Base-by-base conservation (phyloP, 345 rosid species). In the Camelina neglecta region DNA sequence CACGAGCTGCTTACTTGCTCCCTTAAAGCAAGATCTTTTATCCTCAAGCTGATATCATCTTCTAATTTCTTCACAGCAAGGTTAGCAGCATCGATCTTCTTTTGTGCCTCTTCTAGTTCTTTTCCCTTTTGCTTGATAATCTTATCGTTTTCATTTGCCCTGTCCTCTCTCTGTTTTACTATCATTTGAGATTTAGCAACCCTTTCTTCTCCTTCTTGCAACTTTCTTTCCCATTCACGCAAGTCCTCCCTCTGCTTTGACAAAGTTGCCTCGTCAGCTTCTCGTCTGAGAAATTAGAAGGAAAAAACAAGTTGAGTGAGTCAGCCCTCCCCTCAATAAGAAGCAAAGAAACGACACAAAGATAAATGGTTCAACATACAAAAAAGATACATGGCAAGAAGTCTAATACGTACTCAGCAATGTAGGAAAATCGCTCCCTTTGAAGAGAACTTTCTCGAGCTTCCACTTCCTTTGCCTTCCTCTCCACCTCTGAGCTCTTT, bases 241-340 rank as follows among this genome's bases (percentile, higher is more conserved):
- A 92, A 83, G 78, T 95, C 97, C 65, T 95, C 99, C 81, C 97
- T 85, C 84, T 92, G 99, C 85, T 89, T 85, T 51, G 91, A 85
- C 42, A 95, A 84, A 65, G 80, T 69, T 24, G 69, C 74, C 71
- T 92, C 96, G 21, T 87, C 89, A 23, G 86, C 80, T 64, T 90
- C 97, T 77, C 89, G 88, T 84, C 99, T 95, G 86, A 79, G 38
- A 8, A 21, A 24, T 10, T 9, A n/a, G 0, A 7, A 48, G 39
- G 29, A 26, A 71, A 47, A 38, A 65, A 20, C 4, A 71, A 49
- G 55, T 53, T 35, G n/a, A 55, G 15, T 35, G n/a, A 47, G 15
- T 31, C 45, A 76, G 24, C 1, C 29, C 39, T 36, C 50, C 1
- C 29, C 39, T 36, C 50, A 57, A n/a, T 26, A 8, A 56, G 56